Base-by-base conservation (phyloP, 768 basidiomycete genomes). In the Suillus americanus region DNA sequence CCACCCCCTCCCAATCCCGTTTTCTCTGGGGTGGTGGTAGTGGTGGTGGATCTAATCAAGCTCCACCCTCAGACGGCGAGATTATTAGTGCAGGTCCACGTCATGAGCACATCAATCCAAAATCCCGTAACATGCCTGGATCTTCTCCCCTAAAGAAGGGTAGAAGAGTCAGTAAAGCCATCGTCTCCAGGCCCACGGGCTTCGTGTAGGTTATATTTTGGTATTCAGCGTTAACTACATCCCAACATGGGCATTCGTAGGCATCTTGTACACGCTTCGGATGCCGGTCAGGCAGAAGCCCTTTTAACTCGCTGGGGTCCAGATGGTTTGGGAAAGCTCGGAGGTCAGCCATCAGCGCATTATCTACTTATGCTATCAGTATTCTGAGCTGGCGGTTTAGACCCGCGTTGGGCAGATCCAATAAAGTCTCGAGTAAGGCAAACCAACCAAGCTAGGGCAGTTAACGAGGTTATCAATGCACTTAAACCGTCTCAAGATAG, bases 251-350 rank as follows among this genome's bases (percentile, higher is more conserved):
- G 25, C 12, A 30, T 41, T 41, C 28, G 60, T 73, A 95, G 94
- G 61, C 94, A 97, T 79, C 83, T 94, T 67, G 88, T 95, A 12
- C 94, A 96, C 79, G 94, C 95, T 37, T 94, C 92, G 64, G 92
- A 95, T 78, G 92, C 90, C 14, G 91, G 92, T 78, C 92, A 96
- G 74, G 86, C 92, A 40, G 91, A 92, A 75, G 94, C 91, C 30
- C 82, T 96, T 65, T 87, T 96, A 57, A 88, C 86, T 68, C 86
- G 93, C 63, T 95, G 95, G 94, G 90, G 91, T 43, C 90, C 91
- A 53, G 94, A 96, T 77, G 89, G 93, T 46, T 78, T 93, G 75
- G 93, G 93, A 65, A 95, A 96, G 77, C 79, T 95, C 60, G 92
- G 90, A 80, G 90, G 94, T 94, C 71, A 78, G 87, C 61, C 65